These are phyloP conservation scores for Puccinia novopanici DNA, from an alignment of 1,284 basidiomycete genomes.

Conservation along the genomic window DNA sequence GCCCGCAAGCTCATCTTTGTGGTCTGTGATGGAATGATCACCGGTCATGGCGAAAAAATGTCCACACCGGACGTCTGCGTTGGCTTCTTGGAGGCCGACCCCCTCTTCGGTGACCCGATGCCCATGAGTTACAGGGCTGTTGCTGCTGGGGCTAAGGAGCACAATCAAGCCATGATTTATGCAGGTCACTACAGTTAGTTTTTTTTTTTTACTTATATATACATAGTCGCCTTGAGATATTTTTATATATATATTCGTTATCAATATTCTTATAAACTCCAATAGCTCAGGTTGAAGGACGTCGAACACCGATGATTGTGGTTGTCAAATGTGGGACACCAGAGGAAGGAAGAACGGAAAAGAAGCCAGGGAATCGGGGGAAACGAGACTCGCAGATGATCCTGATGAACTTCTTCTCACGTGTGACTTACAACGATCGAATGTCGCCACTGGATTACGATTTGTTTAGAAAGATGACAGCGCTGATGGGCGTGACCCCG, in stretches of 20 bases:
- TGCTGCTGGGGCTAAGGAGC: conserved; percentile 80
- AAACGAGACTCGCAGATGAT: conserved; percentile 99
- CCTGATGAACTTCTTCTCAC: conserved; percentile 99
- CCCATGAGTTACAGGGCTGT: conserved; percentile 94
- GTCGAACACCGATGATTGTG: conserved; percentile 90
- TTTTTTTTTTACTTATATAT: conserved; percentile 21
- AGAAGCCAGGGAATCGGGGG: conserved; percentile 96
- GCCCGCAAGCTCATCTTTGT: conserved; percentile 87
- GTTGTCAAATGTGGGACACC: conserved; percentile 96
- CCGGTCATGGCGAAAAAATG: conserved; percentile 88
- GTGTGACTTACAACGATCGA: conserved; percentile 97
- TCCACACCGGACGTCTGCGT: conserved; percentile 98
- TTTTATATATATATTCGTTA: too few species aligned
- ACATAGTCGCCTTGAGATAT: too few species aligned
- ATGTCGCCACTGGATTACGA: conserved; percentile 98
- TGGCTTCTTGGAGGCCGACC: conserved; percentile 84
- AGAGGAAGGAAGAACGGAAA: conserved; percentile 73
- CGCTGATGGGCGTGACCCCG: conserved; percentile 97
- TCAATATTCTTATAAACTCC: too few species aligned
- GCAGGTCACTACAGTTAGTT: conserved; percentile 94
- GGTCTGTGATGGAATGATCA: too few species aligned
- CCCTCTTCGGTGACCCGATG: conserved; percentile 90
- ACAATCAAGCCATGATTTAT: conserved; percentile 97
- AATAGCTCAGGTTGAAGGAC: conserved; percentile 67
- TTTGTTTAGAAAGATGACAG: conserved; percentile 92